These are phyloP conservation scores for Beta corolliflora DNA, from an alignment of 179 eudicot species.

Conservation along the genomic window DNA sequence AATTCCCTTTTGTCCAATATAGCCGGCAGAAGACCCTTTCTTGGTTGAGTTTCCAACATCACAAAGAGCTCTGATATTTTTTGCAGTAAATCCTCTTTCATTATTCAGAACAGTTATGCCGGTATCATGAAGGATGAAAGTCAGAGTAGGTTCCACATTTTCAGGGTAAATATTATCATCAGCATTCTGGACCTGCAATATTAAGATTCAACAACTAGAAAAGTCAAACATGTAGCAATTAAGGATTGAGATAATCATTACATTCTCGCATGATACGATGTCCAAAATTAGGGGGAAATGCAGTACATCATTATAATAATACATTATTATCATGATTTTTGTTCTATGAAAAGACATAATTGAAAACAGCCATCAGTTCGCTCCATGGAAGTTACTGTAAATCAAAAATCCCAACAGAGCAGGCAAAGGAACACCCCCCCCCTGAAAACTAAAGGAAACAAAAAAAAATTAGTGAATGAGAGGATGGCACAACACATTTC, in stretches of 20 bases:
- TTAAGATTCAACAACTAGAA: slow-evolving; percentile 18
- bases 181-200: slow-evolving; percentile 85
- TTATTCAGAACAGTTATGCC: slow-evolving; percentile 78
- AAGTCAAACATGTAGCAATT: slow-evolving; percentile 8
- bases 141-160: slow-evolving; percentile 76
- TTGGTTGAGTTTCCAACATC: slow-evolving; percentile 98
- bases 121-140: slow-evolving; percentile 70
- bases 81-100: slow-evolving; percentile 77
- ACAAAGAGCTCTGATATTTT: slow-evolving; percentile 92
- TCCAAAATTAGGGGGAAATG: neutral
- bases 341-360: neutral
- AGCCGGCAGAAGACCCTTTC: slow-evolving; percentile 76
- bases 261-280: neutral
- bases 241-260: neutral
- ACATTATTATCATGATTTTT: neutral
- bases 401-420: neutral
- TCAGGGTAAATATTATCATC: slow-evolving; percentile 84
- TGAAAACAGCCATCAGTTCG: neutral
- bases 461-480: neutral
- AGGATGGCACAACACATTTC: neutral
- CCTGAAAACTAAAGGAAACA: neutral
- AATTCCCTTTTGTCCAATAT: slow-evolving; percentile 98
- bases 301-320: neutral
- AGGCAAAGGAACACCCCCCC: neutral
- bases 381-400: neutral